Evolutionary conservation across 106 monocot genomes (phyloP).

Genomic region (Platanthera zijinensis): DNA sequence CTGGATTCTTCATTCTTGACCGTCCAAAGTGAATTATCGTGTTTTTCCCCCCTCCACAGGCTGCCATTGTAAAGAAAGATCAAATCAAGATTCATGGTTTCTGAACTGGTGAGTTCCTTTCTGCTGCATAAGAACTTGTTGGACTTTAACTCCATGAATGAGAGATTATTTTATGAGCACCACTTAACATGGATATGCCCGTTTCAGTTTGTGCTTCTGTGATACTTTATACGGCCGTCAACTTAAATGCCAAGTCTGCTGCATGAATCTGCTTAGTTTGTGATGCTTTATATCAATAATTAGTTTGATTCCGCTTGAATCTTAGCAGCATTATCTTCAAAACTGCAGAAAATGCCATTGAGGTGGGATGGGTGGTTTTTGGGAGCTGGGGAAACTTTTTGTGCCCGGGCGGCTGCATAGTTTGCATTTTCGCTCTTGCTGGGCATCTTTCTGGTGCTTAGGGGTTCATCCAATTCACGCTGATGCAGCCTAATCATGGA

Average conservation of each 20-base stretch:
- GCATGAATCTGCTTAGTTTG: too few relatives aligned
- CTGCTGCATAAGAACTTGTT: neutral
- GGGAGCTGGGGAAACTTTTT: too few relatives aligned
- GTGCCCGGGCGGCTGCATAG: slow-evolving; percentile 29
- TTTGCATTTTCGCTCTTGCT: slow-evolving; percentile 37
- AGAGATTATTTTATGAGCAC: neutral
- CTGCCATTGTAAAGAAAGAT: slow-evolving; percentile 29
- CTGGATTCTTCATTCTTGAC: neutral
- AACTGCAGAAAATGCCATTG: too few relatives aligned
- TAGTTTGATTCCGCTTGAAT: too few relatives aligned
- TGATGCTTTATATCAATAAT: too few relatives aligned
- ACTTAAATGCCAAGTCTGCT: neutral
- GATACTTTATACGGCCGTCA: neutral
- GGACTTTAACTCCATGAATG: neutral
- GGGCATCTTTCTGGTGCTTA: slow-evolving; percentile 37
- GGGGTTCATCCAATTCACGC: slow-evolving; percentile 40
- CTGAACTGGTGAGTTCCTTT: neutral
- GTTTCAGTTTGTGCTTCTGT: neutral
- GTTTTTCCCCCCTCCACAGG: neutral
- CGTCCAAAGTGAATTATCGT: neutral
- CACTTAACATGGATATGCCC: neutral
- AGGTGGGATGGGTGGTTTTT: too few relatives aligned
- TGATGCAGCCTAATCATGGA: slow-evolving; percentile 39
- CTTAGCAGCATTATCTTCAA: too few relatives aligned
- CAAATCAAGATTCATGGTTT: slow-evolving; percentile 29